Conservation (phyloP, 2,329 filamentous ascomycete genomes). For the Emergomyces orientalis region DNA sequence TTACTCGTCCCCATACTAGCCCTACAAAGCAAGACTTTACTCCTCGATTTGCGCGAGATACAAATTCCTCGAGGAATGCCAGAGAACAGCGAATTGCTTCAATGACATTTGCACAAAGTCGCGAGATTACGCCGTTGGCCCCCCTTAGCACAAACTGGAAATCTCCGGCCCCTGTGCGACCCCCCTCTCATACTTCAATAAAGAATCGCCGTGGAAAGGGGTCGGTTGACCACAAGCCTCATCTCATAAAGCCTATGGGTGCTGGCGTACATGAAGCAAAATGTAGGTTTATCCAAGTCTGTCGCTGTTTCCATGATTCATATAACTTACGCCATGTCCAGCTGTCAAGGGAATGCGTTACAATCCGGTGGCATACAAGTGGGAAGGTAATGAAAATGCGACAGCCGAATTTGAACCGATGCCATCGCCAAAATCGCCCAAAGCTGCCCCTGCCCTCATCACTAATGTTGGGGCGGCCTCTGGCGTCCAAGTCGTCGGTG, state of each 20-base stretch:
- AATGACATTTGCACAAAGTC: constrained; percentile 28
- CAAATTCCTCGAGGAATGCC: constrained; percentile 56
- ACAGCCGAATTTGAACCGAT: constrained; percentile 67
- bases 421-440: constrained; percentile 33
- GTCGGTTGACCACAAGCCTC: constrained; percentile 53
- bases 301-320: background rate
- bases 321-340: constrained; percentile 29
- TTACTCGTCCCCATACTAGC: constrained; percentile 48
- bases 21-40: constrained; percentile 44
- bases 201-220: constrained; percentile 36
- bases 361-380: constrained; percentile 74
- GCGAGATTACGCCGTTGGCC: constrained; percentile 39
- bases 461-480: constrained; percentile 77
- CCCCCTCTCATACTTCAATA: constrained; percentile 41
- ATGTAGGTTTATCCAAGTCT: constrained; percentile 47
- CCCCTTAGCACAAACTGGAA: constrained; percentile 53
- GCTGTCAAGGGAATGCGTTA: constrained; percentile 94
- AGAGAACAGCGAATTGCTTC: constrained; percentile 51
- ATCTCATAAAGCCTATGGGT: constrained; percentile 77
- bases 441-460: constrained; percentile 59
- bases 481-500: constrained; percentile 87
- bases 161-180: constrained; percentile 43
- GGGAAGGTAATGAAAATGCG: constrained; percentile 94
- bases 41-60: constrained; percentile 58
- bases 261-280: constrained; percentile 65